These are phyloP conservation scores for Aegle marmelos DNA, from an alignment of 345 rosid species.

Conservation along the genomic window DNA sequence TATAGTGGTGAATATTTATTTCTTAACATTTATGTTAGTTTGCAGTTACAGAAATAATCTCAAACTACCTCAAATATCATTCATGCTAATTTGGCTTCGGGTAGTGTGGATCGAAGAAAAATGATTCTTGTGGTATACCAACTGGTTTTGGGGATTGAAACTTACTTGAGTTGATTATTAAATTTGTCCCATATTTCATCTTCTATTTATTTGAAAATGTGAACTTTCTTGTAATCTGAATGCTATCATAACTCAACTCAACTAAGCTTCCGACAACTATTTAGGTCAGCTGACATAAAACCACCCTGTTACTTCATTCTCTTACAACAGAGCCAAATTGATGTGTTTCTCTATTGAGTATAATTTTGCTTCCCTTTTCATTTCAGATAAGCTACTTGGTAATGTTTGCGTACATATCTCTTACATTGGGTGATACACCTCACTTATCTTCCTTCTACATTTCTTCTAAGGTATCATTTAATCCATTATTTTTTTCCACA, in stretches of 20 bases:
- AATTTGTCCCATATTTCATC: neutral
- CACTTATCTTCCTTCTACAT: conserved; percentile 58
- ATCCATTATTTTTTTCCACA: neutral
- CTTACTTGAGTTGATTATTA: neutral
- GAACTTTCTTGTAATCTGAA: neutral
- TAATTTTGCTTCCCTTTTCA: neutral
- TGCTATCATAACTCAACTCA: neutral
- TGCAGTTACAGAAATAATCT: neutral
- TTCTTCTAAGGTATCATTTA: conserved; percentile 74
- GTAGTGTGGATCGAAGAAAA: neutral
- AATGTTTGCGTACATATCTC: conserved; percentile 89
- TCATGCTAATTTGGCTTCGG: neutral
- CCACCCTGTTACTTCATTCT: neutral
- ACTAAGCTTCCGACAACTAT: neutral
- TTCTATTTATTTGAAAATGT: neutral
- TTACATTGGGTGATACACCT: conserved; percentile 78
- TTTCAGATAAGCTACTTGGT: conserved; percentile 88
- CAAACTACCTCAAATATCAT: neutral
- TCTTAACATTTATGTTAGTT: neutral
- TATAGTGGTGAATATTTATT: conserved; percentile 43
- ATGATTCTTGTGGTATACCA: neutral
- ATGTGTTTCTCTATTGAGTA: neutral
- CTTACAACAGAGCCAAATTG: neutral
- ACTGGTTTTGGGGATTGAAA: neutral
- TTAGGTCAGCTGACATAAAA: neutral